Evolutionary conservation across 768 basidiomycete genomes (phyloP), one percentile per base, ranked within the genome.

Genomic region (Russula foetens): DNA sequence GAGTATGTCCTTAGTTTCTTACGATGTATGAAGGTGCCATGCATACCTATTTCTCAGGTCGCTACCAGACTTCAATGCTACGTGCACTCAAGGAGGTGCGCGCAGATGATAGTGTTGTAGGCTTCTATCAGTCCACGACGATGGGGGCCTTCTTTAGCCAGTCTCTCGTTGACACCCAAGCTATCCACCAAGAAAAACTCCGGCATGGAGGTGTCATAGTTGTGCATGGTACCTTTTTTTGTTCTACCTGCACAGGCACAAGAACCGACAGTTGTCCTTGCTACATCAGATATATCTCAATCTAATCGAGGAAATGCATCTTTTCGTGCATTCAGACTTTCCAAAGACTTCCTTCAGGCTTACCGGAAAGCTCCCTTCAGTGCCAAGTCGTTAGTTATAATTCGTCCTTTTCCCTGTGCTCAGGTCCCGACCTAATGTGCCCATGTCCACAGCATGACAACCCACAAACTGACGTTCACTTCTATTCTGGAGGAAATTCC

Each of bases 41-140:
- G 33, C 46, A 24, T 19, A 41, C 48, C 29, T 31, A 11, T 33
- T 17, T 65, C 47, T 33, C 68, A 91, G 87, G 80, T 57, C 87
- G 90, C 47, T 93, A 92, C 71, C 91, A 94, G 73, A 77, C 81
- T 38, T 81, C 85, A 59, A 91, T 94, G 90, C 77, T 94, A 48
- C 84, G 89, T 58, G 87, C 89, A 24, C 77, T 98, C 69, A 90
- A 91, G 69, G 92, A 95, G 71, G 93, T 95, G 56, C 88, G 90
- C 68, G 84, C 86, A 39, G 92, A 95, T 68, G 92, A 96, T 73
- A 92, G 86, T 65, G 83, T 94, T 35, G 88, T 97, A 57, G 95
- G 95, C 41, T 92, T 96, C 73, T 98, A 98, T 76, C 92, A 96
- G 69, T 89, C 90, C 46, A 92, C 87, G 28, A 84, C 85, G 9